These are phyloP conservation scores for Erysimum cheiri DNA, from an alignment of 441 rosid species.

Conservation along the genomic window DNA sequence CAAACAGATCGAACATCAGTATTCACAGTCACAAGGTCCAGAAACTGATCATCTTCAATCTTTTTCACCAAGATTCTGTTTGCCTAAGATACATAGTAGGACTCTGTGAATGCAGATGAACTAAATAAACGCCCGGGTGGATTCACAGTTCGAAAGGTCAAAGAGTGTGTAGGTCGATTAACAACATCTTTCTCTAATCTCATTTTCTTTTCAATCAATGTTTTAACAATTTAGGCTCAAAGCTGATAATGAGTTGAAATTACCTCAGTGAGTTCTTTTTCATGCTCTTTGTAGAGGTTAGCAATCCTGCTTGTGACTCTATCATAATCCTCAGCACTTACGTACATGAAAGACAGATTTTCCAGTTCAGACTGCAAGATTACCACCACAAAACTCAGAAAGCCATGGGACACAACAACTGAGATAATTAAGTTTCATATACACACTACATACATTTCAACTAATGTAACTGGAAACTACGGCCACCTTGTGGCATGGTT, in stretches of 20 bases:
- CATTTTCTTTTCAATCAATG: background rate
- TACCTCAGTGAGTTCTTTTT: constrained; percentile 92
- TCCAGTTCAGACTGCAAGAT: constrained; percentile 93
- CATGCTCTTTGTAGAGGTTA: constrained; percentile 86
- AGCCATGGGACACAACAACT: constrained; percentile 16
- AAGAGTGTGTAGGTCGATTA: constrained; percentile 5
- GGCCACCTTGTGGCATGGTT: constrained; percentile 17
- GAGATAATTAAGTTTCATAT: constrained; percentile 25
- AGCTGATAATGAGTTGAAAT: constrained; percentile 20
- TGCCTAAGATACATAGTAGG: constrained; percentile 60
- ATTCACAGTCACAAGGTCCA: constrained; percentile 86
- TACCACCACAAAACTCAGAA: constrained; percentile 37
- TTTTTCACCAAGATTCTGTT: constrained; percentile 86
- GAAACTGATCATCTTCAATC: constrained; percentile 94
- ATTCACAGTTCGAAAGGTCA: constrained; percentile 24
- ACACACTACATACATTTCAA: constrained; percentile 24
- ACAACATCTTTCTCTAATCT: constrained; percentile 22
- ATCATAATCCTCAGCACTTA: constrained; percentile 85
- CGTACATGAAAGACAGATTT: constrained; percentile 93
- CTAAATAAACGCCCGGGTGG: constrained; percentile 38
- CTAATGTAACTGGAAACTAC: background rate
- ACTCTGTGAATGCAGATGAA: constrained; percentile 44
- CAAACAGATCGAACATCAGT: constrained; percentile 83
- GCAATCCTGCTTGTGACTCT: constrained; percentile 79
- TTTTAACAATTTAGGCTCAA: constrained; percentile 6